Conservation (phyloP, 306 rosid genomes). For the Ziziphus jujuba region DNA sequence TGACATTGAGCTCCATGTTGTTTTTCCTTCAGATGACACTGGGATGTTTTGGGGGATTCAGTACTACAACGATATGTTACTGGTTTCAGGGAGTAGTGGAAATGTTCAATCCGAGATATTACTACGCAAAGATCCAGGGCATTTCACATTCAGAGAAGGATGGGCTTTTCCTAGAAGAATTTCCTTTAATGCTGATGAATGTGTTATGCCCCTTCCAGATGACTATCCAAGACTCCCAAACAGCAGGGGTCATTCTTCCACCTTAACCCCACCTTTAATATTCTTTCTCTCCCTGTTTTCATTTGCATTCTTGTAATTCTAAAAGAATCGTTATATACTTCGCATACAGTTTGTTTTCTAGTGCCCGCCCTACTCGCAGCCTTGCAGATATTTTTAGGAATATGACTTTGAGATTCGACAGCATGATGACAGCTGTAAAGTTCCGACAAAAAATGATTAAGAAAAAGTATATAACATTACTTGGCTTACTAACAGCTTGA, state of each 20-base stretch:
- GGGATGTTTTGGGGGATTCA: slow-evolving; percentile 80
- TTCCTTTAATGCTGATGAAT: slow-evolving; percentile 72
- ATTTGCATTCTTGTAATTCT: not conserved
- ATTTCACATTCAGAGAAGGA: slow-evolving; percentile 66
- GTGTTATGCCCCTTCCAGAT: slow-evolving; percentile 83
- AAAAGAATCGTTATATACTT: too few relatives aligned
- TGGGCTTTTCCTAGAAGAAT: slow-evolving; percentile 82
- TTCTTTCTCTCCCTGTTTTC: not conserved
- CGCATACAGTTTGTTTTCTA: too few relatives aligned
- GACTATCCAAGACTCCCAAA: slow-evolving; percentile 65
- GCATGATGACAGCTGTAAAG: too few relatives aligned
- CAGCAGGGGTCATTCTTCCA: slow-evolving; percentile 18
- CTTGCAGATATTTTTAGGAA: too few relatives aligned
- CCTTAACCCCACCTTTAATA: not conserved
- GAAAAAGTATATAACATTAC: too few relatives aligned
- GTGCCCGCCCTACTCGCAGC: too few relatives aligned
- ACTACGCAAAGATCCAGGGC: slow-evolving; percentile 54
- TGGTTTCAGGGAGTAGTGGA: slow-evolving; percentile 51
- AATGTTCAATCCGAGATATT: slow-evolving; percentile 72
- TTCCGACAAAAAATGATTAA: too few relatives aligned
- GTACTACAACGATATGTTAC: slow-evolving; percentile 67
- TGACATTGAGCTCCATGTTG: not conserved
- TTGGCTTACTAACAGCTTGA: too few relatives aligned
- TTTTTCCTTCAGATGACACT: slow-evolving; percentile 57
- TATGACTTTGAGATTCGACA: too few relatives aligned